Conservation (phyloP, 257 asterid species). For the Verbena officinalis region DNA sequence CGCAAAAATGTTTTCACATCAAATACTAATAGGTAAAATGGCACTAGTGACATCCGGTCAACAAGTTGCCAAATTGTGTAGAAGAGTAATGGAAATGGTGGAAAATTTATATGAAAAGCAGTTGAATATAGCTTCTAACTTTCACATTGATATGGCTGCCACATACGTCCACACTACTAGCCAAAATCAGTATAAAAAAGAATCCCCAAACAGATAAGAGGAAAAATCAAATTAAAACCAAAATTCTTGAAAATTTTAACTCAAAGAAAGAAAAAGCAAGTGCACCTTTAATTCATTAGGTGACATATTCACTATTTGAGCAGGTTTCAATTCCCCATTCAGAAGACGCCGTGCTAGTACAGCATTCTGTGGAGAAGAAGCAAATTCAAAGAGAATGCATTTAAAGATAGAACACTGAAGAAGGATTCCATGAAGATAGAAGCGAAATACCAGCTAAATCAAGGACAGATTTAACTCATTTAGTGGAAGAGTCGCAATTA, state of each 20-base stretch:
- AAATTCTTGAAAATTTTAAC: background rate
- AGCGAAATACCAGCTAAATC: background rate
- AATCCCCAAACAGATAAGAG: background rate
- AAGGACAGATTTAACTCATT: conserved; percentile 20
- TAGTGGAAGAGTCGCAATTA: background rate
- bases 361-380: conserved; percentile 47
- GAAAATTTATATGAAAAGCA: background rate
- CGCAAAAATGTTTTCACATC: conserved; percentile 2
- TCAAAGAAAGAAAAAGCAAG: conserved; percentile 13
- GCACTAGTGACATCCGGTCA: too few species aligned
- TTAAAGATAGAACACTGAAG: conserved; percentile 17
- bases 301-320: conserved; percentile 65
- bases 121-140: conserved; percentile 17
- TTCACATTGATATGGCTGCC: conserved; percentile 16
- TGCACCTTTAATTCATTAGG: conserved; percentile 84
- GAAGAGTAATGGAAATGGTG: background rate
- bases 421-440: conserved; percentile 8
- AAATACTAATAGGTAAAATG: too few species aligned
- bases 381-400: conserved; percentile 18
- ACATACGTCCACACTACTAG: background rate
- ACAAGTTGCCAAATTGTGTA: conserved; percentile 7
- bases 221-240: conserved; percentile 2
- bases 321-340: conserved; percentile 78
- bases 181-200: background rate
- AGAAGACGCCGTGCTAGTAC: conserved; percentile 67